Percentiles rank a stretch among this genome's conserved stretches.
Conservation (phyloP, 1,284 basidiomycete genomes). For the Austropuccinia psidii region DNA sequence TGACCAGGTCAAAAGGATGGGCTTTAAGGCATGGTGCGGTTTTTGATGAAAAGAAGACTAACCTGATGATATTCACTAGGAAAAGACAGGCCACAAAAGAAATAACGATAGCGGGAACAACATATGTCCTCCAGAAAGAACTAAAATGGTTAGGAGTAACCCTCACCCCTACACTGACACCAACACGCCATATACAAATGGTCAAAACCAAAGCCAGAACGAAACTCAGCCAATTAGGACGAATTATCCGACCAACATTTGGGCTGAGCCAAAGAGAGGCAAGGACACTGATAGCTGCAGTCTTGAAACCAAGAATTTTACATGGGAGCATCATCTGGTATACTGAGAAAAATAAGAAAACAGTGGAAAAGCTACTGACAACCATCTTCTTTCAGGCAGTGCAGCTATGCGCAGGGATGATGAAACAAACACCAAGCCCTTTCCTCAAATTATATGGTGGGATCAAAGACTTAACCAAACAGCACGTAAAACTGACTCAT, state of each 20-base stretch:
- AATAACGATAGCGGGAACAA: too few relatives aligned
- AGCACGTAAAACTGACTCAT: background rate
- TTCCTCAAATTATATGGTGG: background rate
- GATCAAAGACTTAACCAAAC: background rate
- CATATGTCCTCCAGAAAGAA: too few relatives aligned
- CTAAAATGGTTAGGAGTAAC: background rate
- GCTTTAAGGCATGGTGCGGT: background rate
- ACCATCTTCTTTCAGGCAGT: background rate
- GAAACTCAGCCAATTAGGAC: background rate
- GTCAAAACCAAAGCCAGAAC: background rate
- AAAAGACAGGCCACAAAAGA: background rate
- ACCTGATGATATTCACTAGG: background rate
- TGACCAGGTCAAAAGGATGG: background rate
- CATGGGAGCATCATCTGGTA: conserved; percentile 18
- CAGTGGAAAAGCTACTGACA: background rate
- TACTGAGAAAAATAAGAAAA: background rate
- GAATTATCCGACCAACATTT: background rate
- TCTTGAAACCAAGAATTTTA: background rate
- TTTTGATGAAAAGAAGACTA: conserved; percentile 15
- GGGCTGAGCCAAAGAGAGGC: background rate
- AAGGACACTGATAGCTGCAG: background rate
- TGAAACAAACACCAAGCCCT: background rate
- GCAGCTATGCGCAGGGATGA: background rate
- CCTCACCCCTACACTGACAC: background rate
- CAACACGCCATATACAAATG: background rate